These are phyloP conservation scores for Spathaspora boniae DNA, from an alignment of 805 yeast genomes.

Conservation along the genomic window DNA sequence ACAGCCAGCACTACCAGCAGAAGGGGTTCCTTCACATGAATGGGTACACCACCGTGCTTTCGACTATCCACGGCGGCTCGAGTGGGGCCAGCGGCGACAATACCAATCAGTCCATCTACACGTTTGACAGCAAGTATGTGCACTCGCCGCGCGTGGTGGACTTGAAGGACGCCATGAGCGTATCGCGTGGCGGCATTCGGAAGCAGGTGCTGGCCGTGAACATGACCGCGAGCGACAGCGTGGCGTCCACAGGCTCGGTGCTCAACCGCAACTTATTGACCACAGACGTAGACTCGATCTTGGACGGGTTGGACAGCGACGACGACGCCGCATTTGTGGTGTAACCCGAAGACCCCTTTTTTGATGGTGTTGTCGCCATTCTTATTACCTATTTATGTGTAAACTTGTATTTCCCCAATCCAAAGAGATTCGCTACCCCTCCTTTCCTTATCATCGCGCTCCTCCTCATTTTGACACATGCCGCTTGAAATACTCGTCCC, in stretches of 20 bases:
- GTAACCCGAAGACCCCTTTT: no score
- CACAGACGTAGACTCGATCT: constrained; percentile 31
- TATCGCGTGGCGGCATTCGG: not conserved
- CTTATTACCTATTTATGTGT: no score
- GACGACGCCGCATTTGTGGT: constrained; percentile 29
- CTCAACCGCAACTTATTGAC: constrained; percentile 29
- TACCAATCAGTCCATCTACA: constrained; percentile 15
- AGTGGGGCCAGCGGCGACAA: constrained; percentile 1
- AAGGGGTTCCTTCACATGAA: constrained; percentile 6
- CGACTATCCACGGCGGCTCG: constrained; percentile 1
- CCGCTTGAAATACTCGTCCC: no score
- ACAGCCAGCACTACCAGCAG: constrained; percentile 7
- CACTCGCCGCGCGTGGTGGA: constrained; percentile 35
- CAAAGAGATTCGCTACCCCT: no score
- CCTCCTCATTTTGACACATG: no score
- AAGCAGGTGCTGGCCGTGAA: constrained; percentile 5
- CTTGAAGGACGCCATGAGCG: constrained; percentile 26
- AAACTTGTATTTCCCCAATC: no score
- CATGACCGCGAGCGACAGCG: not conserved
- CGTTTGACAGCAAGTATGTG: constrained; percentile 12
- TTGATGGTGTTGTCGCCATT: no score
- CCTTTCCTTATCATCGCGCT: no score
- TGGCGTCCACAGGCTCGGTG: constrained; percentile 21
- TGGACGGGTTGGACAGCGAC: constrained; percentile 32
- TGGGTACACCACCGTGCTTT: constrained; percentile 3